These are phyloP conservation scores for Tricholoma matsutake DNA, from an alignment of 768 basidiomycete genomes.

Conservation along the genomic window DNA sequence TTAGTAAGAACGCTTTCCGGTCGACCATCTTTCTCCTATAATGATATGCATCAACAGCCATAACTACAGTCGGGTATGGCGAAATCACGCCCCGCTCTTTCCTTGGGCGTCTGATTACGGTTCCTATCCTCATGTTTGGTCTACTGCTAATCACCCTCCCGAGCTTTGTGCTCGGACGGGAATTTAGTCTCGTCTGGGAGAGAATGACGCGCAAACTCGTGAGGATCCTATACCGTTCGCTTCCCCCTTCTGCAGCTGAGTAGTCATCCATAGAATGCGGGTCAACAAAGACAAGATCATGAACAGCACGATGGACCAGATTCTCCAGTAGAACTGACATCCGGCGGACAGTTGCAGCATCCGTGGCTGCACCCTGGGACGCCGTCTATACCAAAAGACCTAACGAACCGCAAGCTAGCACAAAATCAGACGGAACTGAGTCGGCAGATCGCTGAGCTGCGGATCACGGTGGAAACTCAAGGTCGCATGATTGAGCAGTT, in stretches of 20 bases:
- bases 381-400: slow-evolving; percentile 31
- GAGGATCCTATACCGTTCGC: slow-evolving; percentile 11
- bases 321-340: not conserved
- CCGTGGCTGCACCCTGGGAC: slow-evolving; percentile 5
- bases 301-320: not conserved
- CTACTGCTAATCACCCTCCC: slow-evolving; percentile 87
- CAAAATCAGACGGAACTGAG: slow-evolving; percentile 67
- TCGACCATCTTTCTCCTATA: not conserved
- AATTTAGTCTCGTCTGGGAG: slow-evolving; percentile 91
- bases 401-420: slow-evolving; percentile 58
- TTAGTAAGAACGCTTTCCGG: slow-evolving; percentile 52
- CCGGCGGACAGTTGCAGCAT: slow-evolving; percentile 8
- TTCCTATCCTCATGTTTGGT: slow-evolving; percentile 86
- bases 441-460: slow-evolving; percentile 59
- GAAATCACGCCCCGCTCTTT: slow-evolving; percentile 88
- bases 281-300: not conserved
- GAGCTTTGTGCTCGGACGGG: slow-evolving; percentile 86
- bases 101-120: slow-evolving; percentile 80
- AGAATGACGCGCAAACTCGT: slow-evolving; percentile 58
- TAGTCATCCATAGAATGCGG: not conserved
- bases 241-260: not conserved
- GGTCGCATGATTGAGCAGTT: slow-evolving; percentile 46
- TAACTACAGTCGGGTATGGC: slow-evolving; percentile 89
- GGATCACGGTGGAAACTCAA: slow-evolving; percentile 54
- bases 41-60: slow-evolving; percentile 44